Evolutionary conservation across 2,329 filamentous ascomycete genomes (phyloP).

Genomic region (Monilinia laxa): DNA sequence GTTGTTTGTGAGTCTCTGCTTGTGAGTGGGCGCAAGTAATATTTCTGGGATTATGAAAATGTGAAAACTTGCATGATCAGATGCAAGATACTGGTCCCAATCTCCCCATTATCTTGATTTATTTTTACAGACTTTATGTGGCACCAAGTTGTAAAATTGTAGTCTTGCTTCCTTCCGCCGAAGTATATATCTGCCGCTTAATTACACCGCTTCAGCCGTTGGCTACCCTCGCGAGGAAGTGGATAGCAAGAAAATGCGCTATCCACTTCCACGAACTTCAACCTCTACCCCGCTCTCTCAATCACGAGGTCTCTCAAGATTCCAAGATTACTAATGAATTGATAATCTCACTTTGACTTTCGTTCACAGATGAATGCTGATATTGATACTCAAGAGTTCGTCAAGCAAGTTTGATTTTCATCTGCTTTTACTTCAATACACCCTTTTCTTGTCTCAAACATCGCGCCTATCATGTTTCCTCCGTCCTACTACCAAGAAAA

Average conservation of each 20-base stretch:
- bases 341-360: neutral
- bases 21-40: neutral
- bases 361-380: neutral
- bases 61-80: neutral
- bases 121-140: neutral
- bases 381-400: neutral
- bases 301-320: neutral
- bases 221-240: neutral
- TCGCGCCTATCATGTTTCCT: neutral
- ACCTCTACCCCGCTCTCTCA: neutral
- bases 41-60: neutral
- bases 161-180: neutral
- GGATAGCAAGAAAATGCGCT: neutral
- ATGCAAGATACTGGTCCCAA: neutral
- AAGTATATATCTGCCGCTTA: neutral
- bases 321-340: neutral
- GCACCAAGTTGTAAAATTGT: neutral
- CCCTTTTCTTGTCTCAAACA: neutral
- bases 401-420: neutral
- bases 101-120: neutral
- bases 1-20: neutral
- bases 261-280: neutral
- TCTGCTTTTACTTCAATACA: neutral
- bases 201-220: neutral
- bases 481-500: neutral